These are phyloP conservation scores for Pyricularia pennisetigena DNA, from an alignment of 2,329 filamentous ascomycete species.

Conservation along the genomic window DNA sequence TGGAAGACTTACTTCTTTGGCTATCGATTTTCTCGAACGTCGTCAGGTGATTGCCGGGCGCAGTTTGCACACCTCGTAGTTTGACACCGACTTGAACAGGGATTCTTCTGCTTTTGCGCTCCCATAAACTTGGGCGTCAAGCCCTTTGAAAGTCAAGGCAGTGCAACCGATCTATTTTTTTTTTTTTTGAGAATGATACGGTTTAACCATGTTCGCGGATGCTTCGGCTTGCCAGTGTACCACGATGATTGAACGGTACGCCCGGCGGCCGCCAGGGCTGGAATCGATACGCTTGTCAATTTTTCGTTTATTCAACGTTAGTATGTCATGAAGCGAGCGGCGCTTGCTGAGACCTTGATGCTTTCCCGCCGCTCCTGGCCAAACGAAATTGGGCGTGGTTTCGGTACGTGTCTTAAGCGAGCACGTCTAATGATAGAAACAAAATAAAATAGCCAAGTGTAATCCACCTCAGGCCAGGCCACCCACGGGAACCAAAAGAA, in stretches of 20 bases:
- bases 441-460: not conserved
- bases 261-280: not conserved
- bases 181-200: not conserved
- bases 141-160: not conserved
- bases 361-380: not conserved
- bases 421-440: not conserved
- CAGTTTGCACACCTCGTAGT: no score
- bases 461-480: not conserved
- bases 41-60: not conserved
- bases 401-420: not conserved
- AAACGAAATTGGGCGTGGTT: not conserved
- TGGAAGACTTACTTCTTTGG: not conserved
- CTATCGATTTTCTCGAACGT: not conserved
- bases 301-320: not conserved
- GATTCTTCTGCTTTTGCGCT: not conserved
- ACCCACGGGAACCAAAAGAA: not conserved
- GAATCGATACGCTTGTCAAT: not conserved
- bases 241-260: not conserved
- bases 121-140: not conserved
- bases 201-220: not conserved
- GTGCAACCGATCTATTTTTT: not conserved
- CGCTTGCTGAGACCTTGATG: not conserved
- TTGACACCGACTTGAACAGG: no score
- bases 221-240: not conserved
- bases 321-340: not conserved